These are phyloP conservation scores for Lophium mytilinum DNA, from an alignment of 495 filamentous ascomycete genomes.

Conservation along the genomic window DNA sequence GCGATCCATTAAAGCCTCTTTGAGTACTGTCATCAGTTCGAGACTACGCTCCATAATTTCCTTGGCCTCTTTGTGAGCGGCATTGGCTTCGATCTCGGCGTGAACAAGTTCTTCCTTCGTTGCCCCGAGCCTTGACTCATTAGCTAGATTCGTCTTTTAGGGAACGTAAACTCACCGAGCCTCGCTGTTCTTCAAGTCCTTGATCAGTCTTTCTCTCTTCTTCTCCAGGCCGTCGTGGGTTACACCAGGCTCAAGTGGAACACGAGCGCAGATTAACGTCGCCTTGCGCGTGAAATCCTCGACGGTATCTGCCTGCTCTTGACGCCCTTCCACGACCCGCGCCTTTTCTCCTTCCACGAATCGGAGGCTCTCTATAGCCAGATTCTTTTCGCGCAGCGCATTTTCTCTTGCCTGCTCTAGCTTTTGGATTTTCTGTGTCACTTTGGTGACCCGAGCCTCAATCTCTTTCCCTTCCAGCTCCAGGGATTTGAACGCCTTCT, in stretches of 20 bases:
- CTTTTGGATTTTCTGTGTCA: constrained; percentile 47
- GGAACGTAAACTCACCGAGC: constrained; percentile 36
- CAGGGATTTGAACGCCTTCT: constrained; percentile 36
- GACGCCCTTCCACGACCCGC: constrained; percentile 39
- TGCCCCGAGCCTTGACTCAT: constrained; percentile 50
- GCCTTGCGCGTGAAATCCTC: constrained; percentile 52
- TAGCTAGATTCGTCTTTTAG: too few species aligned
- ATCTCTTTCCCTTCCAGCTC: constrained; percentile 37
- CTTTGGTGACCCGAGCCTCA: constrained; percentile 44
- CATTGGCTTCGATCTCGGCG: constrained; percentile 39
- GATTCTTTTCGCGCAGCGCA: constrained; percentile 58
- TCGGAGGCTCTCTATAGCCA: constrained; percentile 46
- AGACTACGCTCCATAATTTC: constrained; percentile 45
- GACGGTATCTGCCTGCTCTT: constrained; percentile 41
- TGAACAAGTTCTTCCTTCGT: constrained; percentile 56
- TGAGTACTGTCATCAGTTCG: constrained; percentile 36
- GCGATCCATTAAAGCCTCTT: constrained; percentile 58
- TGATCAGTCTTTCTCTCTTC: constrained; percentile 51
- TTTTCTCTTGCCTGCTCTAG: constrained; percentile 44
- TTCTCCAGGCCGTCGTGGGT: constrained; percentile 54
- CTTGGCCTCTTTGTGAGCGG: constrained; percentile 39
- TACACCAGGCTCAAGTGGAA: constrained; percentile 60
- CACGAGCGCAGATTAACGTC: constrained; percentile 46
- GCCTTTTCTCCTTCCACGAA: constrained; percentile 41
- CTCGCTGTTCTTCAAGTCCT: constrained; percentile 46